These are phyloP conservation scores for Euphorbia schlechtendalii DNA, from an alignment of 441 rosid species.

Conservation along the genomic window DNA sequence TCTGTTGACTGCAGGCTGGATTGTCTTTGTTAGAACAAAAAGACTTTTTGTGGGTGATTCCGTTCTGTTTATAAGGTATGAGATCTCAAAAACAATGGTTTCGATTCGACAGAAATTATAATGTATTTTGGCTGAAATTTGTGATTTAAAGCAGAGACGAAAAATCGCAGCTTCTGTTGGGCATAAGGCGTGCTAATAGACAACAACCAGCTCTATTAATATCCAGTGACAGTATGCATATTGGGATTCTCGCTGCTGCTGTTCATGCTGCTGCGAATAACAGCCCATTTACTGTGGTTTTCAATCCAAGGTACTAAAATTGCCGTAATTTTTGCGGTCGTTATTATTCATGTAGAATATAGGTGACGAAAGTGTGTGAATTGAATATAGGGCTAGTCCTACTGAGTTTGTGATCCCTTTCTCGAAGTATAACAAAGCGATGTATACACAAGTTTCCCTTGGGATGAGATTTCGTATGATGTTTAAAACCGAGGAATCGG, in stretches of 20 bases:
- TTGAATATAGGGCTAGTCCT: slow-evolving; percentile 80
- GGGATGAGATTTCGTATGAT: slow-evolving; percentile 97
- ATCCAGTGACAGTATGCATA: slow-evolving; percentile 77
- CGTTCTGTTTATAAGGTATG: slow-evolving; percentile 79
- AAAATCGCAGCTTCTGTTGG: slow-evolving; percentile 57
- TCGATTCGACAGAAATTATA: slow-evolving; percentile 3
- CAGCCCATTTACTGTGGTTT: slow-evolving; percentile 60
- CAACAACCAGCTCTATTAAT: slow-evolving; percentile 60
- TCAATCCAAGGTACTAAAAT: slow-evolving; percentile 54
- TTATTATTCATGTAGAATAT: too few relatives aligned
- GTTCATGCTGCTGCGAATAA: slow-evolving; percentile 70
- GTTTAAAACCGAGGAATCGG: slow-evolving; percentile 95
- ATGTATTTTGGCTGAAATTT: slow-evolving; percentile 14
- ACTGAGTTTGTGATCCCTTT: slow-evolving; percentile 93
- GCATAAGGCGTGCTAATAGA: slow-evolving; percentile 54
- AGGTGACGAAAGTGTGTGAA: too few relatives aligned
- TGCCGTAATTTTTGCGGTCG: too few relatives aligned
- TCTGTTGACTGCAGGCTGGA: slow-evolving; percentile 91
- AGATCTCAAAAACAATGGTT: slow-evolving; percentile 1
- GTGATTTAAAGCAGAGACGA: slow-evolving; percentile 46
- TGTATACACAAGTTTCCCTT: slow-evolving; percentile 78
- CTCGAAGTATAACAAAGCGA: slow-evolving; percentile 80
- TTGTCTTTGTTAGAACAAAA: slow-evolving; percentile 85
- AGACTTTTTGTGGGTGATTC: slow-evolving; percentile 93
- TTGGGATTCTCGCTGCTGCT: slow-evolving; percentile 76